A percentile compares a stretch with the other conserved stretches of the same genome.
phyloP scores from a whole-genome alignment of 129 eudicot species.

The Chrysanthemum lavandulifolium region DNA sequence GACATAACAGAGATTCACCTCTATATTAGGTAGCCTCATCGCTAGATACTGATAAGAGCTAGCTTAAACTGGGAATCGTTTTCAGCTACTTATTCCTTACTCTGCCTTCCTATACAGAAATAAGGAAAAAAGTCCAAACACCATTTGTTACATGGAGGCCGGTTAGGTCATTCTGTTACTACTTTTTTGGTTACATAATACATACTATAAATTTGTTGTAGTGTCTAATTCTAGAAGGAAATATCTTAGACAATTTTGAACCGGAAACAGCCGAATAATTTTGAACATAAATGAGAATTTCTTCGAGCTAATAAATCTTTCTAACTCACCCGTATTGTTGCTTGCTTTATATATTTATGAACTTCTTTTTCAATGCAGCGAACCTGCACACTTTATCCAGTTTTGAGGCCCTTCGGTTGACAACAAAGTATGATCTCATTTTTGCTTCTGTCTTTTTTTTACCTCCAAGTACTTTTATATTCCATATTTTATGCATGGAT shows the following conservation, averaged over 20 bases:
- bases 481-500: neutral
- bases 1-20: too few relatives aligned
- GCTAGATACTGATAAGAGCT: too few relatives aligned
- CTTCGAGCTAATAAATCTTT: neutral
- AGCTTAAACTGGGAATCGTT: too few relatives aligned
- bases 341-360: neutral
- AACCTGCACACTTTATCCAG: slow-evolving; percentile 57
- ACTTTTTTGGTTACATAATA: neutral
- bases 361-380: slow-evolving; percentile 43
- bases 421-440: slow-evolving; percentile 56
- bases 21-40: too few relatives aligned
- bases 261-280: neutral
- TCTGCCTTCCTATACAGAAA: too few relatives aligned
- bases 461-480: neutral
- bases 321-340: neutral
- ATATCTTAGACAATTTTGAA: neutral
- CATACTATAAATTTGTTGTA: neutral
- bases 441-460: neutral
- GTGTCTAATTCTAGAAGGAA: neutral
- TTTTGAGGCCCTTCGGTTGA: slow-evolving; percentile 72
- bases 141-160: neutral
- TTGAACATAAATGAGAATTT: neutral
- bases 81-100: too few relatives aligned
- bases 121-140: neutral
- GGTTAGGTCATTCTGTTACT: neutral